A percentile compares a stretch with the other conserved stretches of the same genome.
Conservation (phyloP, 2,329 filamentous ascomycete genomes). For the Trichoderma harzianum region DNA sequence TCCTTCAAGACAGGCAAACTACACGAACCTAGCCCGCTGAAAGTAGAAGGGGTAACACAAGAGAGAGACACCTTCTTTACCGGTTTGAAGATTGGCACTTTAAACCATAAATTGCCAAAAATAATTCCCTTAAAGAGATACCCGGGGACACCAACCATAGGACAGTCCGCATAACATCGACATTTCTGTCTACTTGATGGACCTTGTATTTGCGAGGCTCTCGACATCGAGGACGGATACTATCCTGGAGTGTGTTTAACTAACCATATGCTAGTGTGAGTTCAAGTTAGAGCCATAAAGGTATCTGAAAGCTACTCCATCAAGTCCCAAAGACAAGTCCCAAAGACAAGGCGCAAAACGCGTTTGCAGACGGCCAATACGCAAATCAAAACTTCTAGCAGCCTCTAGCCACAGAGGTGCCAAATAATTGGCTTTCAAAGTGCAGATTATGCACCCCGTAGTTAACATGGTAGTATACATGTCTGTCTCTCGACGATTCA, state of each 20-base stretch:
- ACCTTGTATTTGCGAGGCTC: neutral
- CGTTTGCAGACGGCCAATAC: neutral
- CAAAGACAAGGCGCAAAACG: neutral
- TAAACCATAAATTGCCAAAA: neutral
- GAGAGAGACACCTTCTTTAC: neutral
- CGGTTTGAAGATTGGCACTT: fast-evolving
- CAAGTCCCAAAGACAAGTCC: neutral
- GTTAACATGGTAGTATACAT: neutral
- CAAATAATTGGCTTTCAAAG: neutral
- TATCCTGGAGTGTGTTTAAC: neutral
- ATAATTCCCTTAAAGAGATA: neutral
- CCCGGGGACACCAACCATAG: neutral
- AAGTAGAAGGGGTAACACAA: neutral
- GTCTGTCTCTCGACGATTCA: neutral
- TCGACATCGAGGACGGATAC: neutral
- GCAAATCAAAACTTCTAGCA: neutral
- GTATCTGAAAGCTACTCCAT: neutral
- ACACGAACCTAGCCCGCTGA: neutral
- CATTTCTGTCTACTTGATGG: neutral
- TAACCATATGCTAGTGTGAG: neutral
- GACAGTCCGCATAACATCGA: neutral
- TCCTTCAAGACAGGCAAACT: neutral
- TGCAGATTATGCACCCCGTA: neutral
- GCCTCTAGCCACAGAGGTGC: neutral
- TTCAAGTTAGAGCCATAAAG: neutral